phyloP scores from a whole-genome alignment of 495 filamentous ascomycete genomes.

The Penicillium antarcticum region DNA sequence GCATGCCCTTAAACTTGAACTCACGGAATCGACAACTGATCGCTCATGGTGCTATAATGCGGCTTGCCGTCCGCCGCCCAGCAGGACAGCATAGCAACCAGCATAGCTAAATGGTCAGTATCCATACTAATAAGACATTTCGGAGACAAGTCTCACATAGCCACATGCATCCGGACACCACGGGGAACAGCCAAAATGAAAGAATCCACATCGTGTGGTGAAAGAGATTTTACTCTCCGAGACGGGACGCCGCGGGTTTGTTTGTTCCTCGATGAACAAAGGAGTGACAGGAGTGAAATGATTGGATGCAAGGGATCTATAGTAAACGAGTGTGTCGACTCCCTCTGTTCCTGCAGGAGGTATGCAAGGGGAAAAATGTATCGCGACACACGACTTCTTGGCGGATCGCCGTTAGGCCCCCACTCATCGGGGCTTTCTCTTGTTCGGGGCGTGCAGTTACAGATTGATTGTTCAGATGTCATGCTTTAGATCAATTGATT shows the following conservation, averaged over 20 bases:
- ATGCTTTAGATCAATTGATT: too few species aligned
- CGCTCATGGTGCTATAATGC: conserved; percentile 59
- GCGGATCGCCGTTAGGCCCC: too few species aligned
- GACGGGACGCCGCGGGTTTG: not conserved
- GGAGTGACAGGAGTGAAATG: not conserved
- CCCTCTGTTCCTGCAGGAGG: too few species aligned
- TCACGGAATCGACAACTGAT: conserved; percentile 60
- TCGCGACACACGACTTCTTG: too few species aligned
- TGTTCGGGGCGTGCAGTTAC: too few species aligned
- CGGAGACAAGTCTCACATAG: conserved; percentile 41
- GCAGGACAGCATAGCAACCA: conserved; percentile 56
- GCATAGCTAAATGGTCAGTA: conserved; percentile 38
- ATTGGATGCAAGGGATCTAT: conserved; percentile 1
- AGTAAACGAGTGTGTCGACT: too few species aligned
- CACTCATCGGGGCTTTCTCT: too few species aligned
- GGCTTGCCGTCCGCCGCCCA: conserved; percentile 59
- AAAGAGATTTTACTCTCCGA: not conserved
- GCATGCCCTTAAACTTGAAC: conserved; percentile 6
- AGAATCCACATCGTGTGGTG: conserved; percentile 26
- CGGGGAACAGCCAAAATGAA: conserved; percentile 62
- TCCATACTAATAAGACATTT: not conserved
- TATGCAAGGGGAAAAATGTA: not conserved
- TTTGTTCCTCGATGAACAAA: not conserved
- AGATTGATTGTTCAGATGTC: too few species aligned
- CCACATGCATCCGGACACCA: conserved; percentile 69